Base-by-base conservation (phyloP, 352 stramenopile species). In the Phytophthora pisi region DNA sequence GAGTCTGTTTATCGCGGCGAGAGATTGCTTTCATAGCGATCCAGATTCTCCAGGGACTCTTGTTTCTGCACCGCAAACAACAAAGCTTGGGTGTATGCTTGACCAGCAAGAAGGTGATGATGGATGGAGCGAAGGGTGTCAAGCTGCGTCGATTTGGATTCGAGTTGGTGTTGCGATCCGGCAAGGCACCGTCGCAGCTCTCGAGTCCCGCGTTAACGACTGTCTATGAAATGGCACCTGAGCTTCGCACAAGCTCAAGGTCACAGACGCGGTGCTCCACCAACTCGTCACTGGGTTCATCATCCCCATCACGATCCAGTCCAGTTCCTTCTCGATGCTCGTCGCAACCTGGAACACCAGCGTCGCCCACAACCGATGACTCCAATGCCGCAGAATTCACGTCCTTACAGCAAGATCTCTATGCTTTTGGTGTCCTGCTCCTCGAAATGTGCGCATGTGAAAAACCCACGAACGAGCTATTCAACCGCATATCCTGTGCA, bases 71-170 rank as follows among this genome's bases (percentile, higher is more conserved):
- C 20, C 31, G 46, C 11, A 69, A 74, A 7, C 59, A 75, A 1
- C 57, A 78, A 52, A 72, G 57, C 1, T 70, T 93, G 24, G 77
- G 79, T 6, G 67, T 68, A 13, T 82, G 70, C 23, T 70, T 92
- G 20, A 90, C 84, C n/a, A 94, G 86, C 69, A 75, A 76, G 15
- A 89, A 88, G 54, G 82, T 92, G 13, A 82, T 92, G 72, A 45
- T 94, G 20, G 60, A 75, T 10, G 63, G 78, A 28, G 34, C 26
- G 6, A 64, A 64, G 2, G 45, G 65, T 3, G 56, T 91, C 46
- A 91, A 90, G 47, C 30, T 92, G 3, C 71, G 84, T 18, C 79
- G 77, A 30, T 89, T 89, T 71, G 74, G 80, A 16, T 42, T 73
- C 3, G 79, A 92, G 57, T 52, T 79, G 40, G 46, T 70, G 1